phyloP scores from a whole-genome alignment of 139 green algal genomes.

The Chlamydomonas eustigma region DNA sequence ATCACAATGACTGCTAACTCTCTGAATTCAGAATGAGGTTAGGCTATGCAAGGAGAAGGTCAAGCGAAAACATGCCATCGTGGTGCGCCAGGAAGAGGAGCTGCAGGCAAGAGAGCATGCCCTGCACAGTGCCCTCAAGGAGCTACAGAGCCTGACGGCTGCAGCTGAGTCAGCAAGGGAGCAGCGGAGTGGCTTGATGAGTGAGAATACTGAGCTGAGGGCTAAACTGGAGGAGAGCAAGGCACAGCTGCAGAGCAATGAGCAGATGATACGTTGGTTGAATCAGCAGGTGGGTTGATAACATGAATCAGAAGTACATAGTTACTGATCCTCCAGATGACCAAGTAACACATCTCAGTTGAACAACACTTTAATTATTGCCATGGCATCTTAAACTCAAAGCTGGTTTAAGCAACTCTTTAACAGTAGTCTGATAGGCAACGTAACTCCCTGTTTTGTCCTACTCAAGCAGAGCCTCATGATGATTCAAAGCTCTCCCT shows the following conservation, averaged over 20 bases:
- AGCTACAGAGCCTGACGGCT: constrained; percentile 16
- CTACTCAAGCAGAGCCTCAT: no score
- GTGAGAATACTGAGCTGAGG: constrained; percentile 51
- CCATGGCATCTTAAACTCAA: no score
- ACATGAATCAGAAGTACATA: no score
- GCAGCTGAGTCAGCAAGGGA: constrained; percentile 11
- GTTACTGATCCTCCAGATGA: no score
- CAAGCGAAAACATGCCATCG: constrained; percentile 69
- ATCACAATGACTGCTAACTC: no score
- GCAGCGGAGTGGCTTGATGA: background rate
- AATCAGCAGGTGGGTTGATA: constrained; percentile 78
- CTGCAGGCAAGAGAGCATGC: constrained; percentile 47
- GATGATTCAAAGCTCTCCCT: no score
- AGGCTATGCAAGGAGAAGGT: constrained; percentile 62
- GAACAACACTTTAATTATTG: no score
- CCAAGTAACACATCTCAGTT: no score
- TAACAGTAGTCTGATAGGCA: no score
- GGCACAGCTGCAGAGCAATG: constrained; percentile 72
- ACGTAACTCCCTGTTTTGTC: no score
- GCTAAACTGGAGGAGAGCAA: constrained; percentile 78
- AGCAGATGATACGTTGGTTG: constrained; percentile 94
- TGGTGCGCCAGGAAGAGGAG: constrained; percentile 79
- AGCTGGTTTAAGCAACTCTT: no score
- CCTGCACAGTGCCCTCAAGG: constrained; percentile 5
- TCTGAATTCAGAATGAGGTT: constrained; percentile 56